Base-by-base conservation (phyloP, 2,329 filamentous ascomycete genomes). In the Teratosphaeria zuluensis region DNA sequence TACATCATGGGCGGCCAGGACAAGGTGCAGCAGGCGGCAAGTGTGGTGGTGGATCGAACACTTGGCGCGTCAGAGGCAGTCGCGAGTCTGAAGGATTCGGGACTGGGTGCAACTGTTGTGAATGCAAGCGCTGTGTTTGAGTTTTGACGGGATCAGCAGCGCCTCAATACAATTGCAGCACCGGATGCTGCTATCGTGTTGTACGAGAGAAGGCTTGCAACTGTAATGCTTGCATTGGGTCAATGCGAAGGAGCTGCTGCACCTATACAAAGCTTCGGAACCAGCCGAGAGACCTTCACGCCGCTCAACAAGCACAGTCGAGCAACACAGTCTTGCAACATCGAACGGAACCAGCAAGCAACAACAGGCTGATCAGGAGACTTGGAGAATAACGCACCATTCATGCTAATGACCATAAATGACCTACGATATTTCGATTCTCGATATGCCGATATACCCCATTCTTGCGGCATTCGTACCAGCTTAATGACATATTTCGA, bases 1-100 rank as follows among this genome's bases (percentile, higher is more conserved):
- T 65, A 66, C 56, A 24, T 64, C 21, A 64, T 63, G 16, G 64
- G 64, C 4, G 60, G 56, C 28, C 55, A 60, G 42, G 42, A 48
- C 19, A 48, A 48, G 42, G 6, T 48, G n/a, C 42, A 48, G 38
- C 33, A n/a, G 7, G 53, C 53, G 16, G 53, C 14, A 14, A 38
- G 53, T 16, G 14, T 42, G 14, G 31, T 38, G 14, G 53, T 38
- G 8, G 33, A 55, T n/a, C 12, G 53, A 24, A 38, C 21, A 19
- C 16, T 55, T 16, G 53, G 35, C 12, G 53, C 53, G 21, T 48
- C 42, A n/a, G 42, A 48, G 42, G 53, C 53, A 28, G 52, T 53
- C 32, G 35, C 31, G 31, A 55, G 53, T 38, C n/a, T 55, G 31
- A 33, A 38, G 33, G 31, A 55, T 42, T 11, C 42, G 8, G 53